Conservation (phyloP, 768 basidiomycete species). For the Plicaturopsis crispa region DNA sequence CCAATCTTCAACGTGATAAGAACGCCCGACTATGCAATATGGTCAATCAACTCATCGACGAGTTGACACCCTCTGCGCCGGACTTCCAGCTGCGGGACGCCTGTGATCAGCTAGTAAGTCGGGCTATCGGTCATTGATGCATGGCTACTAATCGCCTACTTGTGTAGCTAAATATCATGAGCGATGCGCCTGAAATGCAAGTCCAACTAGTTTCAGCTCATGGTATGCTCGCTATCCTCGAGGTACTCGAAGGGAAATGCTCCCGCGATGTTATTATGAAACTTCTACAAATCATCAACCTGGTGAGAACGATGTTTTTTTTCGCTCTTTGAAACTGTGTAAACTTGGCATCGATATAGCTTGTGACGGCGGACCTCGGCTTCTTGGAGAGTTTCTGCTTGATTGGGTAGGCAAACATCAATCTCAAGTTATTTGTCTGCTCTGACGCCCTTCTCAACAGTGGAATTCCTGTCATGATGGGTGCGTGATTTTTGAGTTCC, state of each 20-base stretch:
- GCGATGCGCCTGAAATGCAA: slow-evolving; percentile 80
- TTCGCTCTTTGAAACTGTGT: not conserved
- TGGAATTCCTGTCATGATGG: slow-evolving; percentile 95
- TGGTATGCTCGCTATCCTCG: slow-evolving; percentile 91
- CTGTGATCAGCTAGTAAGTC: slow-evolving; percentile 77
- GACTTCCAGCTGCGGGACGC: slow-evolving; percentile 80
- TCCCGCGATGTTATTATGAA: slow-evolving; percentile 83
- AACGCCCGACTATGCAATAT: slow-evolving; percentile 77
- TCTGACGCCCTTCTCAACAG: slow-evolving; percentile 27
- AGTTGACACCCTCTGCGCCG: slow-evolving; percentile 72
- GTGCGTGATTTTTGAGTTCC: slow-evolving; percentile 28
- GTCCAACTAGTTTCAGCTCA: slow-evolving; percentile 85
- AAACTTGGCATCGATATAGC: slow-evolving; percentile 40
- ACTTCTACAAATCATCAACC: slow-evolving; percentile 81
- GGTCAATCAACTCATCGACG: slow-evolving; percentile 82
- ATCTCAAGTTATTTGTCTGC: not conserved
- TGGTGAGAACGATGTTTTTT: slow-evolving; percentile 39
- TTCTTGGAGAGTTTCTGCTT: slow-evolving; percentile 94
- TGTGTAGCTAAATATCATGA: slow-evolving; percentile 64
- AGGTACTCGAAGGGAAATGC: slow-evolving; percentile 83
- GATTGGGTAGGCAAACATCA: slow-evolving; percentile 60
- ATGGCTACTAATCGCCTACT: too few relatives aligned
- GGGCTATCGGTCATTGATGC: not conserved
- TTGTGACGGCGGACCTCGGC: slow-evolving; percentile 67
- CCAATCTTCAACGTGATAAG: slow-evolving; percentile 91